These are phyloP conservation scores for Phoma sp. DNA, from an alignment of 2,329 filamentous ascomycete genomes.

Conservation along the genomic window DNA sequence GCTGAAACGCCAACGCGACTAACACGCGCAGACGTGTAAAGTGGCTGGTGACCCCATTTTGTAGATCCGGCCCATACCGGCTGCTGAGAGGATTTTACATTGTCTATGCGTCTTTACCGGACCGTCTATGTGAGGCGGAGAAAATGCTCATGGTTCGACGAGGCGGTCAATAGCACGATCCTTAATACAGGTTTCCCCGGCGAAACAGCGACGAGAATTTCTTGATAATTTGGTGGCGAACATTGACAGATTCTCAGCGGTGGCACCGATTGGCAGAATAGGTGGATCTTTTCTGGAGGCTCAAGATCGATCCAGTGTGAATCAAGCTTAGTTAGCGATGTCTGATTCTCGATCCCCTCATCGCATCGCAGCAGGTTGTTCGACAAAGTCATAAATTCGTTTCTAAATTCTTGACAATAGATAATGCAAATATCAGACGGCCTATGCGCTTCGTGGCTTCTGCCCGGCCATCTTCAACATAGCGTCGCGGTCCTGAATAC, in stretches of 20 bases:
- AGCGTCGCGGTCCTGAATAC: conserved; percentile 60
- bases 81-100: background rate
- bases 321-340: background rate
- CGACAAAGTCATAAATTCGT: conserved; percentile 1
- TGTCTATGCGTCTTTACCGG: background rate
- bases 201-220: background rate
- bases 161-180: background rate
- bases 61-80: conserved; percentile 1
- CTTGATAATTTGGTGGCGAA: background rate
- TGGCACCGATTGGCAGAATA: background rate
- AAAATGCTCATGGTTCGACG: background rate
- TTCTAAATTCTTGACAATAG: conserved; percentile 3
- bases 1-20: conserved; percentile 12
- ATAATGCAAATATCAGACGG: background rate
- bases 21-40: conserved; percentile 8
- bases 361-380: background rate
- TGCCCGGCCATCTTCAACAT: conserved; percentile 47
- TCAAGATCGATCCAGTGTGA: background rate
- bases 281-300: background rate
- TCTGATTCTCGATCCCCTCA: background rate
- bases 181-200: background rate
- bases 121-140: background rate
- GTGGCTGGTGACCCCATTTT: conserved; percentile 1
- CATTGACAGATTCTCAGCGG: background rate
- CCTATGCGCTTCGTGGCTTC: conserved; percentile 12